phyloP scores from a whole-genome alignment of 192 early-diverging fungal species.

The Umbelopsis isabellina region DNA sequence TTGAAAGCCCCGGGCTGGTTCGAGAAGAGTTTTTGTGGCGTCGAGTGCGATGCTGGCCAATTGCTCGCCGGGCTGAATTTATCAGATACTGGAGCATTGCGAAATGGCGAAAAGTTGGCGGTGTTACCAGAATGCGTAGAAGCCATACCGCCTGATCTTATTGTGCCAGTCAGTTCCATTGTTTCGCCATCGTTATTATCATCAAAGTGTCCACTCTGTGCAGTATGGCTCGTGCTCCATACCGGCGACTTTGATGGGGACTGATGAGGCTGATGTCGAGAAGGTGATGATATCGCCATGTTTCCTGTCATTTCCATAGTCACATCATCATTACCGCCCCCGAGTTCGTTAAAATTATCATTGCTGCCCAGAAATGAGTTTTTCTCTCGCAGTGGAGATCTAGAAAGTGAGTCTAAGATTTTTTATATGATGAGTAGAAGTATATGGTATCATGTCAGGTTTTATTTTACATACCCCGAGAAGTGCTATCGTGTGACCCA shows the following conservation, averaged over 20 bases:
- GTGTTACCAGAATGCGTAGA: neutral
- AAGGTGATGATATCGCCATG: neutral
- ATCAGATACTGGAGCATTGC: neutral
- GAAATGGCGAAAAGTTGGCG: constrained; percentile 1
- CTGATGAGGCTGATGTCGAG: neutral
- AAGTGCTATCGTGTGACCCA: neutral
- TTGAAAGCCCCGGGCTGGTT: neutral
- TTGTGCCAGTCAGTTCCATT: constrained; percentile 9
- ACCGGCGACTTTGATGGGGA: neutral
- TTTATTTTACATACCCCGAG: neutral
- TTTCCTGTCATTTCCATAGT: constrained; percentile 14
- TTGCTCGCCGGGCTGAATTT: neutral
- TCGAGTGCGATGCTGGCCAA: constrained; percentile 11
- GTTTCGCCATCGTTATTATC: neutral
- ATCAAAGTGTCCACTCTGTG: neutral
- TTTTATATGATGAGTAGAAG: neutral
- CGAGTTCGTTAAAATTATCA: neutral
- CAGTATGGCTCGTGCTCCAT: neutral
- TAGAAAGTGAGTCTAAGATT: neutral
- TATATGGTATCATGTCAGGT: neutral
- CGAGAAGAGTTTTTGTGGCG: neutral
- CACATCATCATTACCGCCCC: neutral
- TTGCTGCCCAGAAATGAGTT: neutral
- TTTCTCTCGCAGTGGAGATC: neutral
- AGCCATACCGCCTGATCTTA: neutral